Evolutionary conservation across 164 flowering plant genomes (phyloP).

Genomic region (Chloranthus sessilifolius): DNA sequence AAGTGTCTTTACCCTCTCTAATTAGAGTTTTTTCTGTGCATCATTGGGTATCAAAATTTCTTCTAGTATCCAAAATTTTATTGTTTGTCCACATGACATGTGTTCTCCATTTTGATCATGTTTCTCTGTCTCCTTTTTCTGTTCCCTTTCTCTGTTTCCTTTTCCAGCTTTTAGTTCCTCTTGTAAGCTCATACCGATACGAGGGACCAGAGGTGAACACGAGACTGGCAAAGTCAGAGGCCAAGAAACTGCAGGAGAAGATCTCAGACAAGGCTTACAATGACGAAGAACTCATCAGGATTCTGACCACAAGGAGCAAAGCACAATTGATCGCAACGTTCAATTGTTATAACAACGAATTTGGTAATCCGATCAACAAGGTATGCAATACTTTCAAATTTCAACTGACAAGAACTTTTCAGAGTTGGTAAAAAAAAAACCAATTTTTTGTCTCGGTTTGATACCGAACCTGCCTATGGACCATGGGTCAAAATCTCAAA

Average conservation of each 20-base stretch:
- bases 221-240: constrained; percentile 61
- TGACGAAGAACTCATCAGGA: constrained; percentile 70
- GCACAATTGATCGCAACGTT: constrained; percentile 74
- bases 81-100: not conserved
- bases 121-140: no score
- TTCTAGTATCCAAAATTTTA: no score
- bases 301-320: constrained; percentile 83
- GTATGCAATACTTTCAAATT: no score
- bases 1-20: not conserved
- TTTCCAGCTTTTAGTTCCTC: constrained; percentile 61
- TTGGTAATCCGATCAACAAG: constrained; percentile 64
- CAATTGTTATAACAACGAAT: constrained; percentile 56
- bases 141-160: not conserved
- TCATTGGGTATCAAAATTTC: not conserved
- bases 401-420: no score
- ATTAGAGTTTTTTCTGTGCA: not conserved
- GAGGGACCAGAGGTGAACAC: constrained; percentile 67
- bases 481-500: no score
- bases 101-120: no score
- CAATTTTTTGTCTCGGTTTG: no score
- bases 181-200: constrained; percentile 55
- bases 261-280: constrained; percentile 42
- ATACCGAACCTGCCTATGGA: no score
- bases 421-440: no score
- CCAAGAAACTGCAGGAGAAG: constrained; percentile 56